A percentile compares a stretch with the other conserved stretches of the same genome.
phyloP scores from a whole-genome alignment of 495 filamentous ascomycete genomes.

The Parmelia sp. region DNA sequence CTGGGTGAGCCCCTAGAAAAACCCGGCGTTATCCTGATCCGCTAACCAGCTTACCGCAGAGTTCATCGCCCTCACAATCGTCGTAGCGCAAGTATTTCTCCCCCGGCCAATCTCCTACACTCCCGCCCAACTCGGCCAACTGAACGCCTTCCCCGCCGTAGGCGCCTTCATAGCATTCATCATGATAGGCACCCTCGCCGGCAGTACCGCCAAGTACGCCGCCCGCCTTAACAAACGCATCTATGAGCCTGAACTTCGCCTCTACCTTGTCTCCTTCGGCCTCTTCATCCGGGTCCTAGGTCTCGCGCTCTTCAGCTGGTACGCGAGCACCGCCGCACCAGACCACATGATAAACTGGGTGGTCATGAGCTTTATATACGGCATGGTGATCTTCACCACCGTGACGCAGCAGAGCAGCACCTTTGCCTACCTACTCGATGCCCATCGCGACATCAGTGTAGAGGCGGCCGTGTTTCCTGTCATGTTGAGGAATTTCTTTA shows the following conservation, averaged over 20 bases:
- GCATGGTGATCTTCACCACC: conserved; percentile 38
- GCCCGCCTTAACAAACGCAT: conserved; percentile 43
- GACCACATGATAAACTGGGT: conserved; percentile 36
- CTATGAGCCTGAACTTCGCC: conserved; percentile 51
- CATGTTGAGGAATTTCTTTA: conserved; percentile 41
- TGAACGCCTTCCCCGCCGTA: conserved; percentile 42
- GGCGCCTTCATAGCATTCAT: conserved; percentile 42
- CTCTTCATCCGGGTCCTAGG: conserved; percentile 35
- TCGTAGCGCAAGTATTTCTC: conserved; percentile 38
- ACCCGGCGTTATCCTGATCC: conserved; percentile 26
- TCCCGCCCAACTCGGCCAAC: conserved; percentile 36
- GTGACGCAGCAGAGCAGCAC: conserved; percentile 39
- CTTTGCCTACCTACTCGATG: conserved; percentile 40
- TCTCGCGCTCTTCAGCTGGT: conserved; percentile 39
- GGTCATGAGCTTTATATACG: conserved; percentile 37
- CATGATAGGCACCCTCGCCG: conserved; percentile 40
- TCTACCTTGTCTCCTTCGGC: conserved; percentile 41
- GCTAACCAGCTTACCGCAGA: background rate
- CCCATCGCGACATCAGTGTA: conserved; percentile 38
- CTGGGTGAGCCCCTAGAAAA: conserved; percentile 27
- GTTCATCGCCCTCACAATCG: conserved; percentile 12
- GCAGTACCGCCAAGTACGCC: conserved; percentile 41
- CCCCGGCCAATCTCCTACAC: conserved; percentile 38
- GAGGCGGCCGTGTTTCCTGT: conserved; percentile 41
- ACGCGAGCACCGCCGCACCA: conserved; percentile 25